Percentiles rank a stretch among this genome's conserved stretches.
Conservation (phyloP, 306 rosid genomes). For the Benincasa hispida region DNA sequence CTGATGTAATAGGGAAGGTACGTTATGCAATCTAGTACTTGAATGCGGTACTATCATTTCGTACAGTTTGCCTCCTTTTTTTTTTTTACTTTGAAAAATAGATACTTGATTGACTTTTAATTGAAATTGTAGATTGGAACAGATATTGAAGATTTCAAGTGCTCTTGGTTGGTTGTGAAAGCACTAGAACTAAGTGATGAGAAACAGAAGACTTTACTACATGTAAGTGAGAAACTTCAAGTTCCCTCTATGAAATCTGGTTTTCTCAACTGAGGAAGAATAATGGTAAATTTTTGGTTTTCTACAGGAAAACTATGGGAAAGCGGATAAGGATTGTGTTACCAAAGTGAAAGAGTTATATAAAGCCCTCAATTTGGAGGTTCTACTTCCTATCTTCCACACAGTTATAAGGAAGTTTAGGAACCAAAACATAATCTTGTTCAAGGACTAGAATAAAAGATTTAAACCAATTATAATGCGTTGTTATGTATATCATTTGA, state of each 20-base stretch:
- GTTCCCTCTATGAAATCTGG: neutral
- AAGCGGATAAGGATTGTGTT: constrained; percentile 43
- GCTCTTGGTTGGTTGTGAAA: constrained; percentile 93
- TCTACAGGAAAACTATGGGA: constrained; percentile 71
- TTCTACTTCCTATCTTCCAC: constrained; percentile 4
- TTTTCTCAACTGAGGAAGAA: neutral
- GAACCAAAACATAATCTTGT: neutral
- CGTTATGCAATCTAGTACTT: neutral
- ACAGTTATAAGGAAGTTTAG: neutral
- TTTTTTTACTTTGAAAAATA: too few species aligned
- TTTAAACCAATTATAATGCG: neutral
- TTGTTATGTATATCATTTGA: neutral
- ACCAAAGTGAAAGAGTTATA: constrained; percentile 66
- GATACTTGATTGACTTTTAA: constrained; percentile 17
- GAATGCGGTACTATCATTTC: neutral
- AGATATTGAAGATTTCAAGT: constrained; percentile 92
- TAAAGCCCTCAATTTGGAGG: constrained; percentile 65
- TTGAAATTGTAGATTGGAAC: constrained; percentile 66
- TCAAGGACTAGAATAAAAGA: neutral
- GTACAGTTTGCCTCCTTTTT: neutral
- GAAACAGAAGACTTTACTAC: constrained; percentile 54
- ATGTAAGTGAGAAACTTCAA: constrained; percentile 33
- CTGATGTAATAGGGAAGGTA: constrained; percentile 86
- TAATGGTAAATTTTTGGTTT: neutral
- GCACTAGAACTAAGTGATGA: constrained; percentile 64